Conservation (phyloP, 148 eudicot genomes). For the Rhododendron vialii region DNA sequence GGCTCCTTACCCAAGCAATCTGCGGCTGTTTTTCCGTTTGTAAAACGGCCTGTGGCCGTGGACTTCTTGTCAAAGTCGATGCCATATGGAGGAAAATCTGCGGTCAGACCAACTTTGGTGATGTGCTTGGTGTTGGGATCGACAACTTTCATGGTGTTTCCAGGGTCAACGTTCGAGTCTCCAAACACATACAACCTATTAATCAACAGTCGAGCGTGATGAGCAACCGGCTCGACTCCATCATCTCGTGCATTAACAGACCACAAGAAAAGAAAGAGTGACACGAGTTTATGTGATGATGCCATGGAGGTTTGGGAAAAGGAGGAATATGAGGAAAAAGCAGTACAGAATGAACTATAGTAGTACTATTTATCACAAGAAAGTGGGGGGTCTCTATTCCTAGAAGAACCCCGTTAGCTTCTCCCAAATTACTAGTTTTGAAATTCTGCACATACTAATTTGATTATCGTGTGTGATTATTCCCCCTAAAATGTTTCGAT, state of each 20-base stretch:
- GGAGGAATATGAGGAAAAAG: not conserved
- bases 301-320: not conserved
- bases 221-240: not conserved
- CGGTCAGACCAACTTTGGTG: not conserved
- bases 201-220: not conserved
- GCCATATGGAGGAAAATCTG: not conserved
- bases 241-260: not conserved
- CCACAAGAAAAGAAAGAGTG: not conserved
- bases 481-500: not conserved
- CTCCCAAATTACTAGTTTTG: no score
- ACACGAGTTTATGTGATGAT: not conserved
- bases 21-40: not conserved
- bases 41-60: not conserved
- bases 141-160: not conserved
- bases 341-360: not conserved
- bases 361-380: not conserved
- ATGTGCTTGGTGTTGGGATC: not conserved
- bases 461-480: not conserved
- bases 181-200: not conserved
- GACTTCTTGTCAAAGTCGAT: not conserved
- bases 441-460: not conserved
- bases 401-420: no score
- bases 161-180: not conserved
- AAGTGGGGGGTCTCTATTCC: no score
- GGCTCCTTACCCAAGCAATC: not conserved